Base-by-base conservation (phyloP, 1,284 basidiomycete genomes). In the Boletus sp. region DNA sequence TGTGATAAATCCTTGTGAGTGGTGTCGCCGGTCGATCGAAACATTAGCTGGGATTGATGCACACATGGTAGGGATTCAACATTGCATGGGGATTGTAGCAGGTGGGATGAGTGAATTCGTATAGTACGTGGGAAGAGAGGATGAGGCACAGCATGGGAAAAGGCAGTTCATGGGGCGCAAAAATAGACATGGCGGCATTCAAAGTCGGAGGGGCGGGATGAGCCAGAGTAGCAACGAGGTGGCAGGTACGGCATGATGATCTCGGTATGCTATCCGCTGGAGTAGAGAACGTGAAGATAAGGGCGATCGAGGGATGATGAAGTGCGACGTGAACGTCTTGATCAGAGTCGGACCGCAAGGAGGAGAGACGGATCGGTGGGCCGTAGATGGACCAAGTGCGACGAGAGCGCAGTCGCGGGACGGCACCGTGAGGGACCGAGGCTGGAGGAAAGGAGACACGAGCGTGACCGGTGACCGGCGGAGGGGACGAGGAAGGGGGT, bases 401-500 rank as follows among this genome's bases (percentile, higher is more conserved):
- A 20, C 13, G 46, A 8, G 44, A 20, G 30, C 58, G 56, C 58
- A 60, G 40, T 56, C 22, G 39, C 40, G 55, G 35, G 27, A 42
- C 48, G 56, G 52, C 20, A 33, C 53, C 49, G 51, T 51, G 14
- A 35, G 52, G 38, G 30, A 51, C 52, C 39, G 39, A 50, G 29
- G 10, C 25, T 25, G 23, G 49, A 34, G 29, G 42, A 25, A 7
- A 22, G 30, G 40, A 9, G 26, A 12, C 16, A 41, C 22, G 52
- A 47, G 50, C 48, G 44, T 35, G 49, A 36, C 32, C 51, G 57
- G 54, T 45, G 57, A n/a, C n/a, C n/a, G n/a, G n/a, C n/a, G 51
- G 46, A 46, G 8, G 32, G 14, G 23, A 29, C 16, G 14, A 19
- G 17, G 27, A 37, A 13, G 23, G 14, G n/a, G 4, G n/a, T n/a